Base-by-base conservation (phyloP, 2,329 filamentous ascomycete species). In the Trichoderma afroharzianum region DNA sequence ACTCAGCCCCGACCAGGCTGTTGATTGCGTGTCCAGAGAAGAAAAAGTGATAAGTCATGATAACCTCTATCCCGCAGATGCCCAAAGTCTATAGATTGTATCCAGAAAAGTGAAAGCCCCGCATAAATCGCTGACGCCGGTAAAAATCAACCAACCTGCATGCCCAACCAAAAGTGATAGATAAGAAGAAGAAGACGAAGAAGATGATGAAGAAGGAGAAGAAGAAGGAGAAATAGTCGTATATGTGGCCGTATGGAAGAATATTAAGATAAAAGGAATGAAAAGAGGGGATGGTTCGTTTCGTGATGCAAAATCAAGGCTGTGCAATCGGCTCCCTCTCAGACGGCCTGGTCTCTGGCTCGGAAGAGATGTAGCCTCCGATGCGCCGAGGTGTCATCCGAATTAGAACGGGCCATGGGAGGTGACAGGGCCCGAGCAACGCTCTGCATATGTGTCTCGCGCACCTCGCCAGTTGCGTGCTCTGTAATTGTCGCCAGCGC, bases 281-380 rank as follows among this genome's bases (percentile, higher is more conserved):
- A 18, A 26, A 21, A 18, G 8, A 3, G 14, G 28, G 5, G 14
- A 32, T 24, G 2, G 2, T 39, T 68, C 55, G 55, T 15, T 62
- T 50, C 21, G 4, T 62, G n/a, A 6, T 14, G 39, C 15, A 28
- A 24, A 36, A 62, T 69, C 21, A 36, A 11, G 26, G 57, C 47
- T 50, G 28, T 26, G 21, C 18, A 26, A 15, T 14, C 21, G 26
- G 7, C 39, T 63, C 9, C 21, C 26, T 71, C 32, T 72, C 74
- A 78, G 30, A 76, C 74, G 75, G 81, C 74, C 72, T 79, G 76
- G 76, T 82, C 78, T 71, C 80, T 79, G 47, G 80, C 77, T 74
- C 81, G 80, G 73, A 82, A 73, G 9, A 83, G 70, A 12, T 81
- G 80, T 59, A 82, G 72, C 55, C 82, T 78, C 64, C 79, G 75